Base-by-base conservation (phyloP, 768 basidiomycete genomes). In the Collybiopsis luxurians region DNA sequence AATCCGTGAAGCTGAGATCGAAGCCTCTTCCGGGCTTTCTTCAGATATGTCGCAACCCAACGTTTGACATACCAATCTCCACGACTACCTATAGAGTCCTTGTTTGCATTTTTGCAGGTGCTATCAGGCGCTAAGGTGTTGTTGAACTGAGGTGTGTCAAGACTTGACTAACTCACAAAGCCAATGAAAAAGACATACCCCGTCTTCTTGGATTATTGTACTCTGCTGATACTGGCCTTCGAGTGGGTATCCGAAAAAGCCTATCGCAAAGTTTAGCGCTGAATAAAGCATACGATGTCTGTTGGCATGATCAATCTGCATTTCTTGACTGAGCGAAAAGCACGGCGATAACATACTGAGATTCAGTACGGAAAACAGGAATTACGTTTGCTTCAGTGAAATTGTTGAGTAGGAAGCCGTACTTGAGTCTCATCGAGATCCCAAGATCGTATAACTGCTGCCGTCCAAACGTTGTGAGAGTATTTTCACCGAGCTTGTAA, bases 401-500 rank as follows among this genome's bases (percentile, higher is more conserved):
- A 68, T 80, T 84, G 80, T 89, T 76, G 4, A 94, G 74, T 39
- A 92, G 73, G 70, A 84, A 89, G 0, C 90, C 92, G 61, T 93
- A 94, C 75, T 90, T 85, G 61, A 90, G 75, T 19, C 87, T 80
- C 67, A 84, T 82, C 9, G 89, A 86, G 12, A 90, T 76, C 31
- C 88, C 85, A 56, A 91, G 71, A 62, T 86, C 84, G 64, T 86
- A 95, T 4, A 95, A 72, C 62, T 97, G 93, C 63, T 90, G 85
- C 47, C 94, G 76, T 46, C 94, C 93, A 59, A 95, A 95, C 0
- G 93, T 91, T n/a, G 93, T 94, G 57, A 95, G 73, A 30, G 90
- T 87, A 75, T 97, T 95, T 74, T 88, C 86, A 13, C 95, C 95
- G 2, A 98, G 82, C 63, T 90, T 90, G 71, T 93, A 95, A 4